Evolutionary conservation across 1,139 yeast species (phyloP).

Genomic region (Pneumocystis wakefieldiae): DNA sequence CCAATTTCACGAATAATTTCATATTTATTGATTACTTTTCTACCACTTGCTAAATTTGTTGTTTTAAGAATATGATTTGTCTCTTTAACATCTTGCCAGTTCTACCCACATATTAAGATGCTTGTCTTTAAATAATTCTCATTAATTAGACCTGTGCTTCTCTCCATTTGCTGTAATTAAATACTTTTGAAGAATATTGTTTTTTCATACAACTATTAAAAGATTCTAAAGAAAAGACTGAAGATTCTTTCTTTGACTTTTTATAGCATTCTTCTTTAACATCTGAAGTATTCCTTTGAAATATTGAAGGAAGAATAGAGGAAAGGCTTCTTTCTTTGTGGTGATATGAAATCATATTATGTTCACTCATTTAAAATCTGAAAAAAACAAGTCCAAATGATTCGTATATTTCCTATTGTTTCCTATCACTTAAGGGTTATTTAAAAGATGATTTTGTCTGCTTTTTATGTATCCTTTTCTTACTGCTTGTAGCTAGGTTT

Average conservation of each 20-base stretch:
- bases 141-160: background rate
- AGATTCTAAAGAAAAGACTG: background rate
- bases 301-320: background rate
- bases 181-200: background rate
- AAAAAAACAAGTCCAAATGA: background rate
- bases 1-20: constrained; percentile 83
- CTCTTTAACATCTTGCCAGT: constrained; percentile 45
- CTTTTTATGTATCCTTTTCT: background rate
- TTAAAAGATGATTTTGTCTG: too few relatives aligned
- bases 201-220: background rate
- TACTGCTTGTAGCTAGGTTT: too few relatives aligned
- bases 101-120: background rate
- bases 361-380: background rate
- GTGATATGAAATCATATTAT: background rate
- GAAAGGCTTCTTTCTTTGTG: background rate
- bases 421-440: background rate
- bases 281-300: background rate
- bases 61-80: constrained; percentile 69
- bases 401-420: background rate
- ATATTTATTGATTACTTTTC: constrained; percentile 76
- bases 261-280: background rate
- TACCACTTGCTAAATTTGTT: constrained; percentile 73
- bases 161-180: background rate
- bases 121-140: background rate
- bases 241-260: background rate